phyloP scores from a whole-genome alignment of 371 early-diverging fungal species.

The Rhizomucor miehei region DNA sequence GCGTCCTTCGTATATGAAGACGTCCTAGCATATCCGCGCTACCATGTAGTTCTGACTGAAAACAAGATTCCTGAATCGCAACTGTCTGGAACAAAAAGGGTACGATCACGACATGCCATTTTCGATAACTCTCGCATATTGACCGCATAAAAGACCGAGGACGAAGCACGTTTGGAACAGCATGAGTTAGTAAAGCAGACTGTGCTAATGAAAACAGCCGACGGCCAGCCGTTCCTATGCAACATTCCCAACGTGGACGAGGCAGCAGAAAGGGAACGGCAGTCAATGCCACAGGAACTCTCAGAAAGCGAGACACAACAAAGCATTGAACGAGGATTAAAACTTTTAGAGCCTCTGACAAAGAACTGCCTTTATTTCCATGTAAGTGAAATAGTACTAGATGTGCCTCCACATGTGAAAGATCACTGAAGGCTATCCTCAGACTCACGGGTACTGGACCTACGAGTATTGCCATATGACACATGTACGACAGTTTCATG shows the following conservation, averaged over 20 bases:
- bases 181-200: too few relatives aligned
- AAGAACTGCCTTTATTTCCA: conserved; percentile 48
- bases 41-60: conserved; percentile 41
- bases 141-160: not conserved
- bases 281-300: conserved; percentile 5
- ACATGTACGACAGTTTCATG: conserved; percentile 73
- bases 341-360: conserved; percentile 56
- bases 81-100: conserved; percentile 7
- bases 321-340: conserved; percentile 55
- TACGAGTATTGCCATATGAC: conserved; percentile 79
- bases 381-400: conserved; percentile 18
- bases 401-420: not conserved
- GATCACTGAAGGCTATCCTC: conserved; percentile 1
- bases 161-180: conserved; percentile 1
- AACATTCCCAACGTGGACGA: conserved; percentile 37
- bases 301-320: conserved; percentile 28
- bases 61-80: conserved; percentile 41
- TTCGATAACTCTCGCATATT: not conserved
- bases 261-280: conserved; percentile 15
- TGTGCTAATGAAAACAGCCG: conserved; percentile 39
- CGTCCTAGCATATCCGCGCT: conserved; percentile 49
- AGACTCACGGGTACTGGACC: conserved; percentile 69
- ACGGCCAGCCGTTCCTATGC: conserved; percentile 52
- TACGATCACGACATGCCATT: not conserved
- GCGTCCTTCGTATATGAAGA: conserved; percentile 52